These are phyloP conservation scores for Trametopsis cervina DNA, from an alignment of 768 basidiomycete species.

Conservation along the genomic window DNA sequence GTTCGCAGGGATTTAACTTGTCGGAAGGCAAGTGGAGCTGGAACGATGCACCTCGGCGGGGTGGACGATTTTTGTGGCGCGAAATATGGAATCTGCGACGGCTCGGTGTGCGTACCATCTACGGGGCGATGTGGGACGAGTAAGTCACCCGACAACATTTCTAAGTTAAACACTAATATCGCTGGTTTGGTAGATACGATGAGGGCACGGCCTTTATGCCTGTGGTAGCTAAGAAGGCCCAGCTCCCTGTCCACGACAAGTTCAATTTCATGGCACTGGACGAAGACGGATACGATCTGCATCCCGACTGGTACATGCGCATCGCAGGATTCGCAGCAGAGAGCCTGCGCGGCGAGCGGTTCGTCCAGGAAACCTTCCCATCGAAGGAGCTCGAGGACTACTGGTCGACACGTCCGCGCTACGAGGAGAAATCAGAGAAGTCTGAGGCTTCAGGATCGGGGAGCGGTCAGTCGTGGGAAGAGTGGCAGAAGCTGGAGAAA, in stretches of 20 bases:
- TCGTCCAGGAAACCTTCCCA: slow-evolving; percentile 56
- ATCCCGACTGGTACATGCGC: slow-evolving; percentile 80
- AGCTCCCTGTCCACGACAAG: slow-evolving; percentile 53
- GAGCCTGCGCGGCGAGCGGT: slow-evolving; percentile 56
- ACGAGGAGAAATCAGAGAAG: slow-evolving; percentile 28
- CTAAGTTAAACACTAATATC: too few relatives aligned
- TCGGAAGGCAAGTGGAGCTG: slow-evolving; percentile 64
- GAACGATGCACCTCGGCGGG: slow-evolving; percentile 66
- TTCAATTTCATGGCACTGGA: slow-evolving; percentile 67
- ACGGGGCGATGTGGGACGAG: slow-evolving; percentile 91
- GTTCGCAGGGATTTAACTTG: slow-evolving; percentile 69
- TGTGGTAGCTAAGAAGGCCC: slow-evolving; percentile 47
- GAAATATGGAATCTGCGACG: slow-evolving; percentile 66
- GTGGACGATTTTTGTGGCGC: slow-evolving; percentile 74
- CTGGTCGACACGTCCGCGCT: slow-evolving; percentile 57
- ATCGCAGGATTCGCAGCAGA: slow-evolving; percentile 69
- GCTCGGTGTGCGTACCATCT: slow-evolving; percentile 57
- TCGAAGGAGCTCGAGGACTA: slow-evolving; percentile 70
- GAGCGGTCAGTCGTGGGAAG: slow-evolving; percentile 30
- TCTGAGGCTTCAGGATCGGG: slow-evolving; percentile 3
- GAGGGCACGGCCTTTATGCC: slow-evolving; percentile 84
- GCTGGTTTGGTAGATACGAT: slow-evolving; percentile 79
- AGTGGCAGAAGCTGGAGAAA: slow-evolving; percentile 39
- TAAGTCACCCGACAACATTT: slow-evolving; percentile 20
- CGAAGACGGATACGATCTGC: slow-evolving; percentile 69